These are phyloP conservation scores for Medicago arabica DNA, from an alignment of 306 rosid genomes.

Conservation along the genomic window DNA sequence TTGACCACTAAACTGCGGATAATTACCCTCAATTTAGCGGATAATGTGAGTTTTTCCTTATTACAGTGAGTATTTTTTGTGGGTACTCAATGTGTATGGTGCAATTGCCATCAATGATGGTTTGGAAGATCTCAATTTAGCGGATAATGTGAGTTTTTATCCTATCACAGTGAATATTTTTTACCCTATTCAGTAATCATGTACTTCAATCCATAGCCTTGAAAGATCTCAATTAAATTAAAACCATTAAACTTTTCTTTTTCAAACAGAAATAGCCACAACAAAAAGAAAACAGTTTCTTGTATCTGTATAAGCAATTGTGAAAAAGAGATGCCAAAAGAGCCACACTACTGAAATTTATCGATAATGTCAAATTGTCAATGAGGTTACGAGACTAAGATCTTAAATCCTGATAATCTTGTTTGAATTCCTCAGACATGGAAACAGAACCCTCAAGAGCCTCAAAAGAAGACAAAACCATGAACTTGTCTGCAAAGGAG, in stretches of 20 bases:
- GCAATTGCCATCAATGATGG: no score
- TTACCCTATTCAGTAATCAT: not conserved
- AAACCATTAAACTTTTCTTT: not conserved
- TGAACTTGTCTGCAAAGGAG: conserved; percentile 71
- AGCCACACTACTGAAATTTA: conserved; percentile 63
- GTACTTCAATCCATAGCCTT: not conserved
- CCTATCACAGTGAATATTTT: no score
- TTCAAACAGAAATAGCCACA: conserved; percentile 8
- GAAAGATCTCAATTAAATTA: not conserved
- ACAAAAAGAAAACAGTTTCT: not conserved
- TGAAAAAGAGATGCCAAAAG: conserved; percentile 10
- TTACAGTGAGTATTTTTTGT: no score
- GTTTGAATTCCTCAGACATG: conserved; percentile 56
- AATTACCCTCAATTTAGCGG: no score
- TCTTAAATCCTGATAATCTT: conserved; percentile 62
- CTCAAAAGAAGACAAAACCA: conserved; percentile 83
- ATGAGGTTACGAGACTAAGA: conserved; percentile 63
- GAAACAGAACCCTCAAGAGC: conserved; percentile 87
- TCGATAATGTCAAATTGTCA: conserved; percentile 75
- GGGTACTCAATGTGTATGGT: no score
- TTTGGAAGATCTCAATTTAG: no score
- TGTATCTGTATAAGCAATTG: conserved; percentile 1
- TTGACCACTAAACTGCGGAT: no score
- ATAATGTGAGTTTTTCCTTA: no score
- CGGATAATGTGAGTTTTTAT: no score